Conservation (phyloP, 805 yeast species). For the Saturnispora kantuleensis region DNA sequence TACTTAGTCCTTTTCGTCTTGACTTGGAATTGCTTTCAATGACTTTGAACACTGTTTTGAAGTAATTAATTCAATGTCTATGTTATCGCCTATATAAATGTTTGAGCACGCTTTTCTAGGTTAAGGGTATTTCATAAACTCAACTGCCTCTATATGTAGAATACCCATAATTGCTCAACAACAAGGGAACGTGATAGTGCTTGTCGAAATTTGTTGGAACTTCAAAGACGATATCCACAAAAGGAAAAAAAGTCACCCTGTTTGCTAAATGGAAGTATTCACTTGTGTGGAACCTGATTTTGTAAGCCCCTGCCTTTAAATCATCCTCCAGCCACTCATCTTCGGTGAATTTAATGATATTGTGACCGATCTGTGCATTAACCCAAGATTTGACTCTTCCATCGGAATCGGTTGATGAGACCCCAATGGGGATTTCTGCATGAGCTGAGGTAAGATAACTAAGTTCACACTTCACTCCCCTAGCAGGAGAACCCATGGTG, state of each 20-base stretch:
- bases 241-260: slow-evolving; percentile 67
- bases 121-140: background rate
- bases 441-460: slow-evolving; percentile 26
- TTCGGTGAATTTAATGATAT: slow-evolving; percentile 9
- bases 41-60: too few species aligned
- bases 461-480: slow-evolving; percentile 59
- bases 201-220: slow-evolving; percentile 57
- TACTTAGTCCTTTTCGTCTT: too few species aligned
- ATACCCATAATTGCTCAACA: slow-evolving; percentile 78
- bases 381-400: slow-evolving; percentile 72
- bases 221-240: slow-evolving; percentile 68
- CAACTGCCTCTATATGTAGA: slow-evolving; percentile 75
- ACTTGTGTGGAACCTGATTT: slow-evolving; percentile 67
- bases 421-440: background rate
- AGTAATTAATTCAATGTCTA: too few species aligned
- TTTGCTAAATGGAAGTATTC: slow-evolving; percentile 41
- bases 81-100: too few species aligned
- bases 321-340: slow-evolving; percentile 29
- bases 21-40: too few species aligned
- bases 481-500: slow-evolving; percentile 73
- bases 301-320: slow-evolving; percentile 56
- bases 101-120: too few species aligned
- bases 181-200: slow-evolving; percentile 85
- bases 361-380: slow-evolving; percentile 6
- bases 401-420: slow-evolving; percentile 53